phyloP scores from a whole-genome alignment of 805 yeast genomes.

The Candida dendrica region DNA sequence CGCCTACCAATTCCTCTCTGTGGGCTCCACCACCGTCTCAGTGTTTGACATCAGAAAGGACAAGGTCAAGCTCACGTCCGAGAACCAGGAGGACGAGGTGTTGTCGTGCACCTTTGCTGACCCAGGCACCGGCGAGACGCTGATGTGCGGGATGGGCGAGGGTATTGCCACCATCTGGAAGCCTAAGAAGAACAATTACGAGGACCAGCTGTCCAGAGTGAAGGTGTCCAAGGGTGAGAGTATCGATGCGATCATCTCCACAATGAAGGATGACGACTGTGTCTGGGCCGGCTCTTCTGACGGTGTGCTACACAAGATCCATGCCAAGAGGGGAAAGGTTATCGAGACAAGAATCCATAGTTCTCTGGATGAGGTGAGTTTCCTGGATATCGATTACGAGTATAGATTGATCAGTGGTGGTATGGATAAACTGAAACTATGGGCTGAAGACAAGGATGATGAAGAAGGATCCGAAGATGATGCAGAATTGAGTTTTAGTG shows the following conservation, averaged over 20 bases:
- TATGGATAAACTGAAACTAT: conserved; percentile 72
- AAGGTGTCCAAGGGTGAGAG: conserved; percentile 63
- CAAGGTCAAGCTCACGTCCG: conserved; percentile 47
- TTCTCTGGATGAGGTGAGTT: conserved; percentile 62
- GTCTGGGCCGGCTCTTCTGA: conserved; percentile 79
- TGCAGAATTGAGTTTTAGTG: conserved; percentile 17
- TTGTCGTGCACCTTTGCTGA: conserved; percentile 66
- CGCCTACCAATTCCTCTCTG: conserved; percentile 68
- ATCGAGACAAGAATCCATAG: conserved; percentile 64
- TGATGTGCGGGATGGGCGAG: conserved; percentile 83
- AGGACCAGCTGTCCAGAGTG: conserved; percentile 76
- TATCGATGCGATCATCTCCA: conserved; percentile 52
- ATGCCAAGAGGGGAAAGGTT: conserved; percentile 56
- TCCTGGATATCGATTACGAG: conserved; percentile 71
- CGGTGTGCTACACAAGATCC: conserved; percentile 63
- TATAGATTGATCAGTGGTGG: conserved; percentile 79
- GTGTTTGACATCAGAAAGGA: conserved; percentile 69
- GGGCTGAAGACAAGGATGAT: conserved; percentile 43
- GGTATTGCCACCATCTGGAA: conserved; percentile 88
- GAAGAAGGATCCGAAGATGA: conserved; percentile 16
- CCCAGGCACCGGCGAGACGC: conserved; percentile 51
- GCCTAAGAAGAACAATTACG: conserved; percentile 55
- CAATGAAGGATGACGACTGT: conserved; percentile 37
- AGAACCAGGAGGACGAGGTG: conserved; percentile 93
- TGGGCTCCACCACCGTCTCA: conserved; percentile 77